Base-by-base conservation (phyloP, 2,329 filamentous ascomycete genomes). In the Emergomyces africanus region DNA sequence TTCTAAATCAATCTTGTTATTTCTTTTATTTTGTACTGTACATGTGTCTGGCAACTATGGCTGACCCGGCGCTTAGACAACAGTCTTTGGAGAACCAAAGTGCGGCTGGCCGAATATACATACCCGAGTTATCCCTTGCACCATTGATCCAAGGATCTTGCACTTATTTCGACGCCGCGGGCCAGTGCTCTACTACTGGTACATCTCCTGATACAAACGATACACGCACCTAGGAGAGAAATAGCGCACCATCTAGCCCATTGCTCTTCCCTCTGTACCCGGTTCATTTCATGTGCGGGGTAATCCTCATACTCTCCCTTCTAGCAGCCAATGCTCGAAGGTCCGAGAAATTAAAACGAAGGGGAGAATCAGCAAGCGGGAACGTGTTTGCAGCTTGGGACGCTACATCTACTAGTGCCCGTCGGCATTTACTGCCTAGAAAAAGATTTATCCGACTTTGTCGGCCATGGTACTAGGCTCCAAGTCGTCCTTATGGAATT, bases 401-500 rank as follows among this genome's bases (percentile, higher is more conserved):
- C 42, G 71, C 80, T 2, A 59, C 78, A 20, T 67, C 72, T 15
- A 71, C 80, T 0, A 67, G 72, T 3, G 66, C 71, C 15, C 76
- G 82, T 20, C 76, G 73, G 35, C 78, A 80, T 64, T 75, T 90
- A 2, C 79, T 90, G 1, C 82, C 83, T 0, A 85, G 88, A 64
- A 85, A 88, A 64, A 77, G 79, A 2, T 70, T 79, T 2, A 74
- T 78, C 20, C 65, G 70, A 23, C 65, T 89, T 57, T 89, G n/a
- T 90, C 64, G 86, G 87, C 33, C 78, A 82, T 61, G 83, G 84
- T 1, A 88, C 85, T 0, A 79, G 86, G 23, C 75, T 89, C 6
- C 87, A 90, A 67, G 78, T 90, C 3, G 65, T 83, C 74, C 90
- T 2, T 69, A 78, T 0, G 70, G 82, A 10, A 70, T 90, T 1